phyloP scores from a whole-genome alignment of 306 rosid species.

The Inga oerstediana region DNA sequence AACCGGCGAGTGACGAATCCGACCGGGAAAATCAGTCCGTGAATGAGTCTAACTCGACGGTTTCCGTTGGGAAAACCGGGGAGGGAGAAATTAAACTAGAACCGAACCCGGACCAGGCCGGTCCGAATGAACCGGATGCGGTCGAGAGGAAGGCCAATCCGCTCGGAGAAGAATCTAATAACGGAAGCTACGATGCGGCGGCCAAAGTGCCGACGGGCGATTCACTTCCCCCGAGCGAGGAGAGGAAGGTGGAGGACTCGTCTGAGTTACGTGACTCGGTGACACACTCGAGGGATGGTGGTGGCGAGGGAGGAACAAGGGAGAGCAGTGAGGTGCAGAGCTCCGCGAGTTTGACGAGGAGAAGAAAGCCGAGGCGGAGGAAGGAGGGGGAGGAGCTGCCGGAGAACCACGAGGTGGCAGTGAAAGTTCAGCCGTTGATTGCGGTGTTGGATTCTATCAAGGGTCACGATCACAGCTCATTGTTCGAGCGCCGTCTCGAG shows the following conservation, averaged over 20 bases:
- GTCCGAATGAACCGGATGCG: slow-evolving; percentile 37
- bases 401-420: slow-evolving; percentile 32
- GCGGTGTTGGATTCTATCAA: slow-evolving; percentile 55
- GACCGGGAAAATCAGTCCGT: slow-evolving; percentile 80
- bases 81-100: slow-evolving; percentile 30
- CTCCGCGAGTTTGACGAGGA: slow-evolving; percentile 70
- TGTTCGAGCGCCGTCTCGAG: slow-evolving; percentile 74
- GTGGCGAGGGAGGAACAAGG: slow-evolving; percentile 42
- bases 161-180: slow-evolving; percentile 57
- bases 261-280: slow-evolving; percentile 67
- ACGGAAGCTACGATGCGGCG: slow-evolving; percentile 65
- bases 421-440: slow-evolving; percentile 63
- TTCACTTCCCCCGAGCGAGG: slow-evolving; percentile 50
- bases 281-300: slow-evolving; percentile 50
- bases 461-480: slow-evolving; percentile 55
- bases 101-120: slow-evolving; percentile 30
- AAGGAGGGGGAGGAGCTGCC: slow-evolving; percentile 37
- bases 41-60: slow-evolving; percentile 81
- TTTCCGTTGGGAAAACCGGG: slow-evolving; percentile 57
- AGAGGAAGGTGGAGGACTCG: slow-evolving; percentile 52
- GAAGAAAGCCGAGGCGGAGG: slow-evolving; percentile 44
- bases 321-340: slow-evolving; percentile 86
- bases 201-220: slow-evolving; percentile 42
- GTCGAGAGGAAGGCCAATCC: slow-evolving; percentile 34
- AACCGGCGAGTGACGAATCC: slow-evolving; percentile 52